Conservation (phyloP, 371 early-diverging fungal species). For the Syncephalastrum monosporum region DNA sequence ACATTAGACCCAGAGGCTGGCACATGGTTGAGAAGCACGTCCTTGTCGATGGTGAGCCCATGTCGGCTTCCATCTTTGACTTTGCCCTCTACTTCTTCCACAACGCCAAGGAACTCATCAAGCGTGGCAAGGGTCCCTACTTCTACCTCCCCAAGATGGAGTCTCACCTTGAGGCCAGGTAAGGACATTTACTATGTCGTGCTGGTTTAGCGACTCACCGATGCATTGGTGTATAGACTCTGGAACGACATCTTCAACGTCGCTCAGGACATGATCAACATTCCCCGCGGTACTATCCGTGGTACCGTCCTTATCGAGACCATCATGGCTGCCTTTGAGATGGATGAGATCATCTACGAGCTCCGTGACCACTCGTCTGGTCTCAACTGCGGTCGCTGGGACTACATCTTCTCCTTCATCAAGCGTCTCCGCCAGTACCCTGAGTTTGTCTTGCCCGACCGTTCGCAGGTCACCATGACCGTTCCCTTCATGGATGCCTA, state of each 20-base stretch:
- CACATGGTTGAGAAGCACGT: constrained; percentile 95
- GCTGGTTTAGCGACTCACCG: background rate
- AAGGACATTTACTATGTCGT: constrained; percentile 1
- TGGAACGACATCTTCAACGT: constrained; percentile 97
- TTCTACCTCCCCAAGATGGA: constrained; percentile 98
- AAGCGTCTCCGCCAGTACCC: constrained; percentile 89
- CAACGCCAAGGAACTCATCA: constrained; percentile 80
- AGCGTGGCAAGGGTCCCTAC: constrained; percentile 90
- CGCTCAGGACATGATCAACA: constrained; percentile 84
- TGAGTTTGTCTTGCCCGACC: constrained; percentile 84
- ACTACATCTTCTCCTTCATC: constrained; percentile 93
- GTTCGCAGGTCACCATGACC: constrained; percentile 87
- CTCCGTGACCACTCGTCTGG: constrained; percentile 95
- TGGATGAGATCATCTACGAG: constrained; percentile 98
- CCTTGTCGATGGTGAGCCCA: constrained; percentile 85
- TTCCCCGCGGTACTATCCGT: constrained; percentile 94
- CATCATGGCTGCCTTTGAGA: constrained; percentile 93
- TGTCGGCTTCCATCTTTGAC: constrained; percentile 93
- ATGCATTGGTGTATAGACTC: constrained; percentile 45
- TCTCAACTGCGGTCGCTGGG: constrained; percentile 97
- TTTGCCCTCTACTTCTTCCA: constrained; percentile 96
- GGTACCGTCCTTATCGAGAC: constrained; percentile 96
- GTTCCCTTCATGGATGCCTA: constrained; percentile 96
- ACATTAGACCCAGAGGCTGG: constrained; percentile 90
- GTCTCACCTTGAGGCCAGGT: constrained; percentile 91